Evolutionary conservation across 345 rosid genomes (phyloP).

Genomic region (Brassica incana): DNA sequence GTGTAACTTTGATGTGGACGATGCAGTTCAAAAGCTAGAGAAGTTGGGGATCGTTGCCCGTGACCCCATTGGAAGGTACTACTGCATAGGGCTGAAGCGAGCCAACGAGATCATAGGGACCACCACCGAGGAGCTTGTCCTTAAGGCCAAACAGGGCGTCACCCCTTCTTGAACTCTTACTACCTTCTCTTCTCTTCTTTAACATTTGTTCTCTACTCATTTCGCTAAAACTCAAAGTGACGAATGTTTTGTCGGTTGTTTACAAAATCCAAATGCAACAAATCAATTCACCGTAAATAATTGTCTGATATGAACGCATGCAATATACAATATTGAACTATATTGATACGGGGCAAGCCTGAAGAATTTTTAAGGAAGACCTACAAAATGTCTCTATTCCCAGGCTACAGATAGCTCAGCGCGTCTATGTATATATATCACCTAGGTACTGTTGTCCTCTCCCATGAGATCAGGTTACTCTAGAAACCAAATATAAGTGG

Average conservation of each 20-base stretch:
- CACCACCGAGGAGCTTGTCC: constrained; percentile 73
- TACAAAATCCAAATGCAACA: background rate
- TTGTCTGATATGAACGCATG: background rate
- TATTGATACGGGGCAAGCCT: background rate
- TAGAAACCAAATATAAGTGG: background rate
- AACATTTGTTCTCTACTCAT: constrained; percentile 22
- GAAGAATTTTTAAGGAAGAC: background rate
- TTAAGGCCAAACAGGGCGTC: constrained; percentile 62
- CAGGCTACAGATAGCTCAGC: constrained; percentile 5
- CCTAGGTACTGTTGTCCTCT: background rate
- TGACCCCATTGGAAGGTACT: constrained; percentile 76
- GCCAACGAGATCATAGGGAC: constrained; percentile 52
- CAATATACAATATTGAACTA: constrained; percentile 12
- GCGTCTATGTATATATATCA: background rate
- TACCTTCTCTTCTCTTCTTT: constrained; percentile 1
- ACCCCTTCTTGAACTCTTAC: constrained; percentile 36
- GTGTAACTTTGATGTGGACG: constrained; percentile 93
- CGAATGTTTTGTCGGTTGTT: background rate
- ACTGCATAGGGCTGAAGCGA: constrained; percentile 71
- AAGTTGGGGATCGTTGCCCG: constrained; percentile 74
- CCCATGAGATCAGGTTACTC: background rate
- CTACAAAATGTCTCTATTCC: background rate
- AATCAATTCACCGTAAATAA: background rate
- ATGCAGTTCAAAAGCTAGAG: constrained; percentile 83
- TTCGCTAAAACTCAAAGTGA: background rate